Conservation (phyloP, 257 asterid species). For the Forsythia viridissima region DNA sequence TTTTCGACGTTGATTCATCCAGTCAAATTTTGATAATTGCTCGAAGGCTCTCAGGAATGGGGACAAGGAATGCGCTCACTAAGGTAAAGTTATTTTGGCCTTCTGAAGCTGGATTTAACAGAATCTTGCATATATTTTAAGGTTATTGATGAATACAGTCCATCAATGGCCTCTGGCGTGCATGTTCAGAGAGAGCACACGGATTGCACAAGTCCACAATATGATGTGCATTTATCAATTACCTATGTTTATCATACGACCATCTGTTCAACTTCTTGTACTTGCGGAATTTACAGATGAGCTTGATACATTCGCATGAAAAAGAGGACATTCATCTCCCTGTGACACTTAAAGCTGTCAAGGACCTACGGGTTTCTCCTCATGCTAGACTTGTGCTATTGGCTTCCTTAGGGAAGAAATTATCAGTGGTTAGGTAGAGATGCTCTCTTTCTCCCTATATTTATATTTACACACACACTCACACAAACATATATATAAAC, state of each 20-base stretch:
- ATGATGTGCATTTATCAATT: slow-evolving; percentile 5
- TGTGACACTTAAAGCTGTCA: slow-evolving; percentile 56
- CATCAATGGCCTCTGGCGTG: not conserved
- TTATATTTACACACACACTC: not conserved
- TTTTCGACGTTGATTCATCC: slow-evolving; percentile 70
- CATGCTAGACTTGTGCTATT: slow-evolving; percentile 67
- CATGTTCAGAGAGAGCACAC: not conserved
- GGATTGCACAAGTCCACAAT: not conserved
- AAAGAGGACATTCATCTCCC: slow-evolving; percentile 75
- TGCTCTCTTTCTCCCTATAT: slow-evolving; percentile 20
- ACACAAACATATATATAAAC: not conserved
- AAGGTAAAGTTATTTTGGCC: slow-evolving; percentile 57
- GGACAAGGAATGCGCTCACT: slow-evolving; percentile 70
- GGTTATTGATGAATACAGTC: not conserved
- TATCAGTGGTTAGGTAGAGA: slow-evolving; percentile 70
- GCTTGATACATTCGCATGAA: slow-evolving; percentile 57
- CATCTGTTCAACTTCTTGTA: slow-evolving; percentile 10
- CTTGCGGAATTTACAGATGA: slow-evolving; percentile 51
- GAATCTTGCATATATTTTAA: slow-evolving; percentile 5
- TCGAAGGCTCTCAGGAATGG: slow-evolving; percentile 67
- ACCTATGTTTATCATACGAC: slow-evolving; percentile 13
- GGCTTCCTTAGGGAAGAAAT: slow-evolving; percentile 86
- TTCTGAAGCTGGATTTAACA: slow-evolving; percentile 15
- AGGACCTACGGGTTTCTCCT: slow-evolving; percentile 80
- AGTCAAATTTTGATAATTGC: slow-evolving; percentile 58